Evolutionary conservation across 768 basidiomycete genomes (phyloP).

Genomic region (Lactarius evosmus): DNA sequence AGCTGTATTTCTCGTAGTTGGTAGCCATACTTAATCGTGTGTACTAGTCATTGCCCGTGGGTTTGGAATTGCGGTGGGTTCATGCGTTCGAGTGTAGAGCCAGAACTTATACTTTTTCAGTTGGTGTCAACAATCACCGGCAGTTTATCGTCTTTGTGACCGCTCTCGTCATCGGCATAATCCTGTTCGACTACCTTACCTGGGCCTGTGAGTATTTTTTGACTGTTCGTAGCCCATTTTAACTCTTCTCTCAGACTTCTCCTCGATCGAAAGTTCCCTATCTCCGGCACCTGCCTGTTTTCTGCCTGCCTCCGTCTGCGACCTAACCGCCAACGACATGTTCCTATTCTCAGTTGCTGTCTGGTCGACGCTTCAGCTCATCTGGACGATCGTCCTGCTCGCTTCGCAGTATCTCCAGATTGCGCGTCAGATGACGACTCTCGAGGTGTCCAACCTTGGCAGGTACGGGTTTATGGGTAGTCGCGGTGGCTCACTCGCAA

Average conservation of each 20-base stretch:
- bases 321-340: constrained; percentile 64
- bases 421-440: constrained; percentile 89
- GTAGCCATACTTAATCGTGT: constrained; percentile 11
- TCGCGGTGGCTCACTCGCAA: constrained; percentile 62
- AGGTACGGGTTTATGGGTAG: constrained; percentile 98
- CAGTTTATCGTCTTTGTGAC: constrained; percentile 93
- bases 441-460: constrained; percentile 93
- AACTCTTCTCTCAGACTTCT: constrained; percentile 48
- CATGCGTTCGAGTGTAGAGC: background rate
- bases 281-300: constrained; percentile 58
- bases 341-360: constrained; percentile 78
- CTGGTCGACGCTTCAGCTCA: constrained; percentile 93
- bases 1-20: constrained; percentile 33
- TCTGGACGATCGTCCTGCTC: constrained; percentile 89
- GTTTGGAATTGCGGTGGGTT: constrained; percentile 94
- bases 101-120: constrained; percentile 38
- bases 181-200: constrained; percentile 78
- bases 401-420: constrained; percentile 90
- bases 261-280: constrained; percentile 41
- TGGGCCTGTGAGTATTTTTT: constrained; percentile 66
- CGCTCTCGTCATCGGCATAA: constrained; percentile 78
- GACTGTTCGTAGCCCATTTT: constrained; percentile 4
- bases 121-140: constrained; percentile 91
- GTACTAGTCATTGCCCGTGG: constrained; percentile 91
- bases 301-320: constrained; percentile 67